These are phyloP conservation scores for Exophiala spinifera DNA, from an alignment of 2,329 filamentous ascomycete species.

Conservation along the genomic window DNA sequence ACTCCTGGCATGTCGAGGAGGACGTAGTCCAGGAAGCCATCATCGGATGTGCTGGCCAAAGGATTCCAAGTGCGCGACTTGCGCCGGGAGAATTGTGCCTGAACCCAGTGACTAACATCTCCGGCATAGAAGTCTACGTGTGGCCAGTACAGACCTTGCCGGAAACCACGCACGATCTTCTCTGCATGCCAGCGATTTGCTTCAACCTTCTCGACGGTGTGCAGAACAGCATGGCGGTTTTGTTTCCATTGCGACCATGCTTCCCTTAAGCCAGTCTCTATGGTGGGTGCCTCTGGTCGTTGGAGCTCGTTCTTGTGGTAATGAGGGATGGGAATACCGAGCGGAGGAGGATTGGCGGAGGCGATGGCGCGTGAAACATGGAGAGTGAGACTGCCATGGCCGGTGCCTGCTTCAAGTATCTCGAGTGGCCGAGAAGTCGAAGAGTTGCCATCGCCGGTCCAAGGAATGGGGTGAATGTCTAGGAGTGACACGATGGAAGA, in stretches of 20 bases:
- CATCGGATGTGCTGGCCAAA: conserved; percentile 22
- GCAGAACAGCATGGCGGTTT: conserved; percentile 66
- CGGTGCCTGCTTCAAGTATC: conserved; percentile 80
- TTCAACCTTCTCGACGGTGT: conserved; percentile 66
- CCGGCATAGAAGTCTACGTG: conserved; percentile 73
- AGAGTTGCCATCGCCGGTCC: conserved; percentile 30
- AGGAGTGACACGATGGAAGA: conserved; percentile 72
- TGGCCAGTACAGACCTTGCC: conserved; percentile 65
- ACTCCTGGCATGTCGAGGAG: conserved; percentile 71
- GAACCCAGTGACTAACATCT: conserved; percentile 62
- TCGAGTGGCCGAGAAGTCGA: conserved; percentile 53
- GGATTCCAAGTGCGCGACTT: conserved; percentile 2
- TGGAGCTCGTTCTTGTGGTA: conserved; percentile 30
- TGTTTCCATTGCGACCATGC: conserved; percentile 47
- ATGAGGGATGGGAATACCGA: conserved; percentile 36
- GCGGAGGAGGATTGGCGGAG: conserved; percentile 58
- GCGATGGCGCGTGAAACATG: conserved; percentile 74
- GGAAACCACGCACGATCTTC: conserved; percentile 63
- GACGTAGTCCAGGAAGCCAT: conserved; percentile 67
- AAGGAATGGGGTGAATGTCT: conserved; percentile 62
- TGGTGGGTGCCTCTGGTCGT: conserved; percentile 25
- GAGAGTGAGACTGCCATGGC: conserved; percentile 75
- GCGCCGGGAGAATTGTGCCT: conserved; percentile 33
- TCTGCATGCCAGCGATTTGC: conserved; percentile 64
- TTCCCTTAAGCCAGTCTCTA: conserved; percentile 14